These are phyloP conservation scores for Dentipellis fragilis DNA, from an alignment of 768 basidiomycete genomes.

Conservation along the genomic window DNA sequence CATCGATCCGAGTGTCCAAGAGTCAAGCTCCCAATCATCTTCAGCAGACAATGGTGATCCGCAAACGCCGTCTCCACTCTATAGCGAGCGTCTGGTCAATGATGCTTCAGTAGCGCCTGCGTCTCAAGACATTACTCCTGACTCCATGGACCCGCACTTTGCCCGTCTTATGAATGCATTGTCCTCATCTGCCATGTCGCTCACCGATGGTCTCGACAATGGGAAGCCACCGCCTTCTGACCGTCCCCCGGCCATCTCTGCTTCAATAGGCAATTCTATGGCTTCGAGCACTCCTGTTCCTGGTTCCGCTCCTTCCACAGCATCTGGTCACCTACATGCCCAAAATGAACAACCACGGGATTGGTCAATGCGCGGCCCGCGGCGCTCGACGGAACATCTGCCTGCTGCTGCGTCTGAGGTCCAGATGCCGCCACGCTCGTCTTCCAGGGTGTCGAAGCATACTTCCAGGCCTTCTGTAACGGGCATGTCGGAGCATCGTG, in stretches of 20 bases:
- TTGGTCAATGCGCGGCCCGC: constrained; percentile 1
- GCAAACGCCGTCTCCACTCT: constrained; percentile 55
- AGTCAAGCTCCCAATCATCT: constrained; percentile 61
- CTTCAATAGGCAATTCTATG: neutral
- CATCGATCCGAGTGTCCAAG: constrained; percentile 29
- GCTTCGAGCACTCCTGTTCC: neutral
- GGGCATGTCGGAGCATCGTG: neutral
- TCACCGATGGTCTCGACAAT: neutral
- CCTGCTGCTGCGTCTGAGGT: neutral
- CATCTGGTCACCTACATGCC: neutral
- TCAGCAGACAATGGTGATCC: constrained; percentile 51
- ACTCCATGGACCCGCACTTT: constrained; percentile 56
- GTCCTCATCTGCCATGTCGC: constrained; percentile 37
- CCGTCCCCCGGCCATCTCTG: neutral
- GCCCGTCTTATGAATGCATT: constrained; percentile 56
- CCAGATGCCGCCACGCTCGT: neutral
- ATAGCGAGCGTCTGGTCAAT: constrained; percentile 31
- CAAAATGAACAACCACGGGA: neutral
- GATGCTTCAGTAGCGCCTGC: constrained; percentile 18
- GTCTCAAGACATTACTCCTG: constrained; percentile 22
- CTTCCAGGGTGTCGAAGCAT: constrained; percentile 2
- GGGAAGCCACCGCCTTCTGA: neutral
- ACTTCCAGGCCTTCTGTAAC: neutral
- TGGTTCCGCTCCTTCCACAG: neutral
- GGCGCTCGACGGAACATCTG: neutral